Evolutionary conservation across 2,329 filamentous ascomycete genomes (phyloP).

Genomic region (Sporothrix phasma): DNA sequence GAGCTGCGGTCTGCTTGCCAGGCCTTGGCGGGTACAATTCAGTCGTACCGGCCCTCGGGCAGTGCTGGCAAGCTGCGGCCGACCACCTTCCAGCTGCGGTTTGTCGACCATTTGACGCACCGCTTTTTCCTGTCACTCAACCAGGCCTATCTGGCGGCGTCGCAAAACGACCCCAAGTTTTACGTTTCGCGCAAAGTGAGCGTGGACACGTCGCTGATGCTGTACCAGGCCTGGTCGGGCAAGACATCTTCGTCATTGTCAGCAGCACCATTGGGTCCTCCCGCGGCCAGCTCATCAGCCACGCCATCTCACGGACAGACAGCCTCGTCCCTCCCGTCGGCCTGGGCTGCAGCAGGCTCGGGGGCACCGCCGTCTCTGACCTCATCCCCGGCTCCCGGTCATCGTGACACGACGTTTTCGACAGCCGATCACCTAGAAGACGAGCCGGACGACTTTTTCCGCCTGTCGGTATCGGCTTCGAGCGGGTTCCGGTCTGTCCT

Average conservation of each 20-base stretch:
- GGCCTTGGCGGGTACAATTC: conserved; percentile 25
- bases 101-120: conserved; percentile 35
- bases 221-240: conserved; percentile 22
- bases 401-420: background rate
- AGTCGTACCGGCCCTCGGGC: conserved; percentile 21
- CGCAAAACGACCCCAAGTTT: conserved; percentile 37
- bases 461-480: conserved; percentile 32
- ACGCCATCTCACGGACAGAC: background rate
- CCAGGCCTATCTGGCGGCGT: conserved; percentile 36
- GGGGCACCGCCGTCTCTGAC: background rate
- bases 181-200: conserved; percentile 45
- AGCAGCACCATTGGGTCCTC: background rate
- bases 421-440: conserved; percentile 13
- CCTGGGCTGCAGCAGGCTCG: background rate
- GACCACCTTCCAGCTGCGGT: conserved; percentile 32
- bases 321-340: background rate
- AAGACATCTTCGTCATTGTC: conserved; percentile 4
- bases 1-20: conserved; percentile 34
- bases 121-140: conserved; percentile 45
- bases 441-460: conserved; percentile 28
- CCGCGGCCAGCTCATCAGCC: background rate
- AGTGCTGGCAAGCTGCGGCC: conserved; percentile 15
- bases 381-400: background rate
- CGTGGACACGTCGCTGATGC: conserved; percentile 31
- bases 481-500: conserved; percentile 35